Percentiles rank a stretch among this genome's conserved stretches.
These are phyloP conservation scores for Hanseniaspora pseudoguilliermondii DNA, from an alignment of 805 yeast genomes.

Conservation along the genomic window DNA sequence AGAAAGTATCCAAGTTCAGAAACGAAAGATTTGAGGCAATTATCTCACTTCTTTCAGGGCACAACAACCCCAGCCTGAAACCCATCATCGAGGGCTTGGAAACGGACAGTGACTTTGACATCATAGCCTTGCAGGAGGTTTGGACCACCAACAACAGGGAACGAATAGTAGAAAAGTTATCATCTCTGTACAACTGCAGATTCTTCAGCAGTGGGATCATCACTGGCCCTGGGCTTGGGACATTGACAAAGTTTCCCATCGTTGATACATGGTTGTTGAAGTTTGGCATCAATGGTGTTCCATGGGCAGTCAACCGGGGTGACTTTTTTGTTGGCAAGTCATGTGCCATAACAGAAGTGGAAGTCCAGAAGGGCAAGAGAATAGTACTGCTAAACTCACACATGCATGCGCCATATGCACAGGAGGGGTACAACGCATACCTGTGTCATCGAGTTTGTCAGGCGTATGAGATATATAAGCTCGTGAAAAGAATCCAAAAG, in stretches of 20 bases:
- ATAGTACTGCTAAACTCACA: conserved; percentile 81
- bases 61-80: neutral
- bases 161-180: conserved; percentile 38
- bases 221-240: conserved; percentile 85
- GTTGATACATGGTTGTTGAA: conserved; percentile 64
- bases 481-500: conserved; percentile 42
- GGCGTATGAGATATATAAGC: conserved; percentile 83
- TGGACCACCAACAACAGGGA: conserved; percentile 85
- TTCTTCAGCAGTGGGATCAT: conserved; percentile 71
- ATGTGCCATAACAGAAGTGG: conserved; percentile 58
- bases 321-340: conserved; percentile 97
- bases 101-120: conserved; percentile 41
- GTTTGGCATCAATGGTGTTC: conserved; percentile 87
- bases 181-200: conserved; percentile 42
- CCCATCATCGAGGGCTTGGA: conserved; percentile 17
- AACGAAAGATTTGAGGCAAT: conserved; percentile 56
- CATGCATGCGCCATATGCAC: conserved; percentile 92
- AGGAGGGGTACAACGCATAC: conserved; percentile 76
- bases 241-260: conserved; percentile 75
- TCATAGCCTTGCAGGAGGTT: conserved; percentile 86
- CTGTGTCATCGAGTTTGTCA: conserved; percentile 84
- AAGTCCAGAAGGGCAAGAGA: conserved; percentile 29
- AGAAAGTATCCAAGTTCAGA: conserved; percentile 64
- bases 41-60: conserved; percentile 46
- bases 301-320: conserved; percentile 85